Conservation (phyloP, 1,139 yeast species). For the Pichia sp. region DNA sequence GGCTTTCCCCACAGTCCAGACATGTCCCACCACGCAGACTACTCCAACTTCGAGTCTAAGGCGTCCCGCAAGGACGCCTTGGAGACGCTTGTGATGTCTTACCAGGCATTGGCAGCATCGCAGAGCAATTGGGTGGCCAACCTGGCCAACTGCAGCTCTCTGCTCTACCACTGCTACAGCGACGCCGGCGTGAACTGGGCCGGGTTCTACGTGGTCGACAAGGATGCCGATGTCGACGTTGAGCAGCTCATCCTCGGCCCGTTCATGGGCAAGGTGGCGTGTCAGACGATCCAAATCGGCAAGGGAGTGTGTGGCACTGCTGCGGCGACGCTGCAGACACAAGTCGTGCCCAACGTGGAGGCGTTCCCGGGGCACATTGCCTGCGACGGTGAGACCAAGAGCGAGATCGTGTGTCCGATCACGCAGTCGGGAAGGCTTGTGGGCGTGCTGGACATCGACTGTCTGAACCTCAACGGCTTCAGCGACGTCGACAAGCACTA, state of each 20-base stretch:
- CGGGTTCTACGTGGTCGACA: slow-evolving; percentile 69
- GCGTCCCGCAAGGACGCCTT: slow-evolving; percentile 55
- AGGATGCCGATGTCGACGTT: slow-evolving; percentile 25
- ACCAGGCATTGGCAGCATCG: slow-evolving; percentile 57
- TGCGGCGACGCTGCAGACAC: slow-evolving; percentile 54
- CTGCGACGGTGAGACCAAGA: slow-evolving; percentile 90
- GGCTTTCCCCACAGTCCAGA: no score
- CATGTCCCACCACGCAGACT: slow-evolving; percentile 56
- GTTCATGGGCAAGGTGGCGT: slow-evolving; percentile 95
- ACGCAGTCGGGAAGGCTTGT: slow-evolving; percentile 35
- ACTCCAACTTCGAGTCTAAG: slow-evolving; percentile 39
- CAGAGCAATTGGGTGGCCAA: slow-evolving; percentile 86
- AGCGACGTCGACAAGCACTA: slow-evolving; percentile 53
- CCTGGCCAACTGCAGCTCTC: slow-evolving; percentile 76
- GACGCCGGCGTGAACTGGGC: slow-evolving; percentile 75
- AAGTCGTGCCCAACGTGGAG: slow-evolving; percentile 72
- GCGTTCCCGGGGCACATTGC: slow-evolving; percentile 91
- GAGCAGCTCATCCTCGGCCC: slow-evolving; percentile 74
- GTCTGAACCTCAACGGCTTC: slow-evolving; percentile 61
- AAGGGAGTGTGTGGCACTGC: slow-evolving; percentile 92
- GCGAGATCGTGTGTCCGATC: slow-evolving; percentile 91
- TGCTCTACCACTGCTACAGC: slow-evolving; percentile 84
- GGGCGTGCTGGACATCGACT: slow-evolving; percentile 88
- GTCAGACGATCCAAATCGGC: slow-evolving; percentile 75
- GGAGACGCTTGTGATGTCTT: slow-evolving; percentile 54